A percentile compares a stretch with the other conserved stretches of the same genome.
These are phyloP conservation scores for Heliamphora exappendiculata DNA, from an alignment of 148 eudicot genomes.

Conservation along the genomic window DNA sequence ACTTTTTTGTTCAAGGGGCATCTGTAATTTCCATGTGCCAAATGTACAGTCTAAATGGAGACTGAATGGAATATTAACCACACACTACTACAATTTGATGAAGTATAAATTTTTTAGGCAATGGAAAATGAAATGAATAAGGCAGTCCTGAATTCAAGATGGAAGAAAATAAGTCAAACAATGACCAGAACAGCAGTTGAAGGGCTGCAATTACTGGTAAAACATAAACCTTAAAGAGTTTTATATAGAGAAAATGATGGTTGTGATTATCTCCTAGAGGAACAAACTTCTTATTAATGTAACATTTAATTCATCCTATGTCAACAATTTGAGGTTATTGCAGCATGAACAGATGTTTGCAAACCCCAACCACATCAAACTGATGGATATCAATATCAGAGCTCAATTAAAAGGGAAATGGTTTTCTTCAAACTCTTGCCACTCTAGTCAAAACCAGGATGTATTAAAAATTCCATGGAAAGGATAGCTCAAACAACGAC, in stretches of 20 bases:
- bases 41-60: neutral
- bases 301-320: neutral
- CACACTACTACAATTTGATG: neutral
- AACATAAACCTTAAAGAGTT: neutral
- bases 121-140: neutral
- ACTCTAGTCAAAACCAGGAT: neutral
- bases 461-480: neutral
- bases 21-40: neutral
- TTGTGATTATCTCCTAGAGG: neutral
- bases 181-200: neutral
- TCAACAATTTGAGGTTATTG: neutral
- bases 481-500: neutral
- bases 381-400: neutral
- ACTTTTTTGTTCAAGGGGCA: neutral
- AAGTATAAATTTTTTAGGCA: neutral
- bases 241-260: neutral
- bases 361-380: neutral
- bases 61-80: neutral
- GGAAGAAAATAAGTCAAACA: neutral
- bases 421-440: neutral
- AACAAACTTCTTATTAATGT: neutral
- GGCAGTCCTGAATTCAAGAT: slow-evolving; percentile 2
- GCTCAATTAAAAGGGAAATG: neutral
- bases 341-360: neutral
- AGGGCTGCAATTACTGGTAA: neutral